These are phyloP conservation scores for Diutina neorugosa DNA, from an alignment of 1,139 yeast genomes.

Conservation along the genomic window DNA sequence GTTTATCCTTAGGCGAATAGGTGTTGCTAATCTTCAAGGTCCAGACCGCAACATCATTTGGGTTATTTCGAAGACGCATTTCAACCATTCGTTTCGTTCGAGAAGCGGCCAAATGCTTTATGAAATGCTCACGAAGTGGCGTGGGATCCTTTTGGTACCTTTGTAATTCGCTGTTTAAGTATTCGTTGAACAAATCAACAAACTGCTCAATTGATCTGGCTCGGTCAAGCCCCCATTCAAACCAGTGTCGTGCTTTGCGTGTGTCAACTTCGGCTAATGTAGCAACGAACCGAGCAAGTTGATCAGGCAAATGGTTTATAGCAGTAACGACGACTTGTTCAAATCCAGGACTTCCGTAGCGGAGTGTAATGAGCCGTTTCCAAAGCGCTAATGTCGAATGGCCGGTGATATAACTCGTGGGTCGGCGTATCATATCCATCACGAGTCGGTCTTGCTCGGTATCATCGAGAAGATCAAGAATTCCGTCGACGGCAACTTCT, in stretches of 20 bases:
- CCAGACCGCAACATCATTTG: conserved; percentile 60
- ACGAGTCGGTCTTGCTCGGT: background rate
- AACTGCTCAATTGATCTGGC: conserved; percentile 52
- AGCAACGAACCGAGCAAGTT: conserved; percentile 37
- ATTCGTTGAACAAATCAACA: conserved; percentile 49
- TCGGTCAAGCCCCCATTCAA: conserved; percentile 32
- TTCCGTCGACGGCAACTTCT: background rate
- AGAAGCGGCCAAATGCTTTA: conserved; percentile 43
- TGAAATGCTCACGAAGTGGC: conserved; percentile 12
- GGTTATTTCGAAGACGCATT: conserved; percentile 49
- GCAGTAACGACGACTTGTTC: conserved; percentile 26
- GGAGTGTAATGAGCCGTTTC: background rate
- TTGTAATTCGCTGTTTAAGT: conserved; percentile 8
- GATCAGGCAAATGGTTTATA: conserved; percentile 46
- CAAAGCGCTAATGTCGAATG: background rate
- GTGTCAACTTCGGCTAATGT: conserved; percentile 38
- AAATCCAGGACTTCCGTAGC: conserved; percentile 10
- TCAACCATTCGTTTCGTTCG: conserved; percentile 53
- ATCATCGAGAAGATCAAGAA: background rate
- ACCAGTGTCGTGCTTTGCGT: conserved; percentile 30
- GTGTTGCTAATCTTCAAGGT: conserved; percentile 34
- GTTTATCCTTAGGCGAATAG: conserved; percentile 25
- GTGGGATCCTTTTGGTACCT: background rate
- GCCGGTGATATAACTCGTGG: background rate
- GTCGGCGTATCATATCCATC: background rate